These are phyloP conservation scores for Brasilioporus rufonigricans DNA, from an alignment of 768 basidiomycete genomes.

Conservation along the genomic window DNA sequence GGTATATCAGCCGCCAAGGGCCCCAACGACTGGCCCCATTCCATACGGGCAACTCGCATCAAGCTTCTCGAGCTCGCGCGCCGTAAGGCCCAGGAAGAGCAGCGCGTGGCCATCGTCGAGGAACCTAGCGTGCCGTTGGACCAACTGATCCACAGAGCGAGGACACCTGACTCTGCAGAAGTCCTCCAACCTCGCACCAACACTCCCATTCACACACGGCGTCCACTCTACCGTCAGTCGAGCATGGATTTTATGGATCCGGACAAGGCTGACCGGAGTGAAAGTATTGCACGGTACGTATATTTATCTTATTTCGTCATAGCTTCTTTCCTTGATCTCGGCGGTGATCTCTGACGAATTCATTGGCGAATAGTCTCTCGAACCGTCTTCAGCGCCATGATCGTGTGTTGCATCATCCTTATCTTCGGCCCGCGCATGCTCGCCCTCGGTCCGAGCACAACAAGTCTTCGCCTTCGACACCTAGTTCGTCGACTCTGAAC, in stretches of 20 bases:
- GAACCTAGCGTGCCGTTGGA: slow-evolving; percentile 41
- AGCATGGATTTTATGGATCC: slow-evolving; percentile 83
- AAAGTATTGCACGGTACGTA: slow-evolving; percentile 63
- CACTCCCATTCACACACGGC: slow-evolving; percentile 44
- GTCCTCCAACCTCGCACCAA: slow-evolving; percentile 48
- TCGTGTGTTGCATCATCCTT: slow-evolving; percentile 60
- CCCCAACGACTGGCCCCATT: slow-evolving; percentile 78
- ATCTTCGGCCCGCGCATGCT: slow-evolving; percentile 40
- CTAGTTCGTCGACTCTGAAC: slow-evolving; percentile 63
- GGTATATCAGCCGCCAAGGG: slow-evolving; percentile 75
- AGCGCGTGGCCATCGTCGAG: slow-evolving; percentile 40
- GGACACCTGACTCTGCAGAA: slow-evolving; percentile 34
- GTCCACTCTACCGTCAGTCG: slow-evolving; percentile 72
- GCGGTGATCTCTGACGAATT: slow-evolving; percentile 8
- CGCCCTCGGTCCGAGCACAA: slow-evolving; percentile 24
- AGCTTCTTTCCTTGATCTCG: slow-evolving; percentile 1
- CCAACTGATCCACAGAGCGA: slow-evolving; percentile 6
- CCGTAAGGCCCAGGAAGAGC: slow-evolving; percentile 53
- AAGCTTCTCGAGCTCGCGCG: slow-evolving; percentile 83
- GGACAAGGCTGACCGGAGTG: slow-evolving; percentile 41
- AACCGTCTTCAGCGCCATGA: slow-evolving; percentile 66
- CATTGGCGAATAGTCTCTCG: slow-evolving; percentile 48
- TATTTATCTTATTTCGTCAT: slow-evolving; percentile 1
- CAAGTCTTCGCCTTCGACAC: slow-evolving; percentile 45
- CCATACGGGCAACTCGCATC: slow-evolving; percentile 74